A percentile compares a stretch with the other conserved stretches of the same genome.
Evolutionary conservation across 2,329 filamentous ascomycete genomes (phyloP).

Genomic region (Verticillium isaacii): DNA sequence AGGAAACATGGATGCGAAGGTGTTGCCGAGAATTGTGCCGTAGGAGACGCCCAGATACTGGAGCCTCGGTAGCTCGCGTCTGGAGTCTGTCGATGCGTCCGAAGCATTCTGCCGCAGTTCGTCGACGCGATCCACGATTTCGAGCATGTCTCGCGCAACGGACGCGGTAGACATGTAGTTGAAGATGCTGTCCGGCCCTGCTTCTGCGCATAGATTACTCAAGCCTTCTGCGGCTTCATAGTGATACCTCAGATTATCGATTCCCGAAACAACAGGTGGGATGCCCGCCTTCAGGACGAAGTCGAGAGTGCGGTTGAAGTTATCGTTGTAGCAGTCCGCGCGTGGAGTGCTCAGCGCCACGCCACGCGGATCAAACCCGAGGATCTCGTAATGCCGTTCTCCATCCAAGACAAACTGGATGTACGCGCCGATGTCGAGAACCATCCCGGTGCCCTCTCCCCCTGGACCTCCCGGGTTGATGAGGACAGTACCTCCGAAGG

Average conservation of each 20-base stretch:
- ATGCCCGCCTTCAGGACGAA: conserved; percentile 25
- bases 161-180: conserved; percentile 29
- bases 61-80: conserved; percentile 37
- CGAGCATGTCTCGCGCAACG: conserved; percentile 38
- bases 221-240: conserved; percentile 14
- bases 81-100: conserved; percentile 23
- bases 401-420: conserved; percentile 11
- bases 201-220: conserved; percentile 21
- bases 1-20: conserved; percentile 17
- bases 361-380: conserved; percentile 41
- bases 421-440: conserved; percentile 20
- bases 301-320: conserved; percentile 22
- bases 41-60: conserved; percentile 49
- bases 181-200: conserved; percentile 22
- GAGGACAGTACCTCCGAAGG: conserved; percentile 37
- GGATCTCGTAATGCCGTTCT: conserved; percentile 31
- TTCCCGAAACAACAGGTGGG: conserved; percentile 16
- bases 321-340: conserved; percentile 31
- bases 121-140: conserved; percentile 35
- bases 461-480: conserved; percentile 41
- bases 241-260: conserved; percentile 4
- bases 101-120: conserved; percentile 18
- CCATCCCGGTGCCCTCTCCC: conserved; percentile 28
- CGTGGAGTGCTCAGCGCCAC: conserved; percentile 29
- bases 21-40: conserved; percentile 15